A percentile compares a stretch with the other conserved stretches of the same genome.
Conservation (phyloP, 805 yeast genomes). For the Monosporozyma unispora region DNA sequence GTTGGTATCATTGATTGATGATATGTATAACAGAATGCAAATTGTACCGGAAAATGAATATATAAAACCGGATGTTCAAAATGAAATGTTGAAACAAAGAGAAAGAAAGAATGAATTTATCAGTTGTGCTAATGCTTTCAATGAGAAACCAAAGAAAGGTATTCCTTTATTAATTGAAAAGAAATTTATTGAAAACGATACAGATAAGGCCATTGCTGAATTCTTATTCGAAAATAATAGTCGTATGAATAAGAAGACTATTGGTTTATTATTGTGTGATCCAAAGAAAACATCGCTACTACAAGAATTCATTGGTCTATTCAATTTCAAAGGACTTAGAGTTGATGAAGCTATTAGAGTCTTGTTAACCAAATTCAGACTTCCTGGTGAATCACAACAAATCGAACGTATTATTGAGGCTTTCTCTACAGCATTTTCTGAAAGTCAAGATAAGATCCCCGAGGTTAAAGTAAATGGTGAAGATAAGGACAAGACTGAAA, state of each 20-base stretch:
- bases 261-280: constrained; percentile 82
- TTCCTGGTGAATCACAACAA: constrained; percentile 97
- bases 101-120: constrained; percentile 64
- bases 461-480: neutral
- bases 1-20: constrained; percentile 57
- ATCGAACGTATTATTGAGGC: constrained; percentile 86
- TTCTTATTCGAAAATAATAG: constrained; percentile 75
- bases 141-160: constrained; percentile 72
- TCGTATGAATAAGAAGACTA: constrained; percentile 72
- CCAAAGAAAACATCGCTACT: constrained; percentile 55
- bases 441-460: constrained; percentile 40
- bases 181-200: constrained; percentile 47
- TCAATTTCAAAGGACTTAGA: constrained; percentile 69
- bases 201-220: constrained; percentile 59
- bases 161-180: constrained; percentile 52
- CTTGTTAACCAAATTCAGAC: constrained; percentile 70
- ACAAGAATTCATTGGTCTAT: constrained; percentile 52
- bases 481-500: neutral
- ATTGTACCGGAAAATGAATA: constrained; percentile 15
- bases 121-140: constrained; percentile 64
- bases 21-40: constrained; percentile 42
- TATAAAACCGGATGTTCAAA: constrained; percentile 15
- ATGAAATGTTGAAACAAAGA: constrained; percentile 26
- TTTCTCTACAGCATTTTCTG: constrained; percentile 74
- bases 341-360: constrained; percentile 90